Conservation (phyloP, 2,329 filamentous ascomycete species). For the Paraconiothyrium sp. region DNA sequence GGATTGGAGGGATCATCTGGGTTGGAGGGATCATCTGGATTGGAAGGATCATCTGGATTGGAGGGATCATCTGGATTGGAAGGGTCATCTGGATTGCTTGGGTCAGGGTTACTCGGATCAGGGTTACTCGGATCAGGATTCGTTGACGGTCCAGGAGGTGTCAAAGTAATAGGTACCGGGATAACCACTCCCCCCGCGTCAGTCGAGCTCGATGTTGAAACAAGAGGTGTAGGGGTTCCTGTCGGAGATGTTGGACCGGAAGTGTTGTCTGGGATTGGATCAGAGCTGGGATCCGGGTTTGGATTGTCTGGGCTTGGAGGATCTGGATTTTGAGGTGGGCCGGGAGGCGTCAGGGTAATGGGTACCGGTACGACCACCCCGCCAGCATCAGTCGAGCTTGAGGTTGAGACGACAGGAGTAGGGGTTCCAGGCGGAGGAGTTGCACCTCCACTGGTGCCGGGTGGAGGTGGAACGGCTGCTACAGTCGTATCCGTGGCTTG, state of each 20-base stretch:
- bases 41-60: not conserved
- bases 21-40: not conserved
- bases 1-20: not conserved
- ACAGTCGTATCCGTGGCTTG: not conserved
- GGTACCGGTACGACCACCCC: slow-evolving; percentile 10
- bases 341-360: not conserved
- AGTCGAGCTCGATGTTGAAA: too few species aligned
- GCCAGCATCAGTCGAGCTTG: slow-evolving; percentile 9
- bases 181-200: too few species aligned
- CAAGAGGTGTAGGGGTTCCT: too few species aligned
- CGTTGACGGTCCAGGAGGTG: too few species aligned
- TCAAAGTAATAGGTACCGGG: too few species aligned
- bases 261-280: not conserved
- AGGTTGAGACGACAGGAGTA: slow-evolving; percentile 12
- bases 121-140: too few species aligned
- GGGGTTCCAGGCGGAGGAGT: not conserved
- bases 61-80: not conserved
- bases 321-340: not conserved
- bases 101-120: too few species aligned
- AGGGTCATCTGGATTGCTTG: not conserved
- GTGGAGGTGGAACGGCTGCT: not conserved
- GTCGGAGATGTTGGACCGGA: too few species aligned
- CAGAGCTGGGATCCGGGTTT: not conserved
- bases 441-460: not conserved
- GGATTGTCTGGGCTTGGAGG: not conserved